Conservation (phyloP, 164 flowering plant genomes). For the Berberis vulgaris region DNA sequence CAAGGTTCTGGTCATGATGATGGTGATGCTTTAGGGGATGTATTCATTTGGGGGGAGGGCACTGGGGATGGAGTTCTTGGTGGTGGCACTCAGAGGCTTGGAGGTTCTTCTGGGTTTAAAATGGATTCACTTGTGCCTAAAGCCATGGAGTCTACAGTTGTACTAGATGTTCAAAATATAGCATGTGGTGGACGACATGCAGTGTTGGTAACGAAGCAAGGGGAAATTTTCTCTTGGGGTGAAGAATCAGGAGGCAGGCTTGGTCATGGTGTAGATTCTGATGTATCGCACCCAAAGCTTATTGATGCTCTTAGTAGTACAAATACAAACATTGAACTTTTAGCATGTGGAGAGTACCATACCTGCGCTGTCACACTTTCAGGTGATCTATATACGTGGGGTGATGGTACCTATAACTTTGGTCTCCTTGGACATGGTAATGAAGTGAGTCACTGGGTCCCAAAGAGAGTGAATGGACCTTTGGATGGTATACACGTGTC, state of each 20-base stretch:
- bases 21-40: conserved; percentile 96
- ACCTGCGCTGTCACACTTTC: conserved; percentile 97
- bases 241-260: conserved; percentile 97
- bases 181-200: conserved; percentile 97
- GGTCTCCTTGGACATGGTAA: conserved; percentile 95
- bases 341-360: conserved; percentile 95
- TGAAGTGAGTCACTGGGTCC: conserved; percentile 96
- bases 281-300: conserved; percentile 90
- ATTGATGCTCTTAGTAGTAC: conserved; percentile 58
- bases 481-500: conserved; percentile 95
- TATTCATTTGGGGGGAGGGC: conserved; percentile 97
- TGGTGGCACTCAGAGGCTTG: conserved; percentile 62
- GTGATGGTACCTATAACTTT: conserved; percentile 81
- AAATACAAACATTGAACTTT: conserved; percentile 72
- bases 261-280: conserved; percentile 97
- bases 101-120: conserved; percentile 47
- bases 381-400: conserved; percentile 98
- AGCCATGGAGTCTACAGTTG: conserved; percentile 89
- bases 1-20: conserved; percentile 99
- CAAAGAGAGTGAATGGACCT: conserved; percentile 89
- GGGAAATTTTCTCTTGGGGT: conserved; percentile 97
- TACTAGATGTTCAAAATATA: conserved; percentile 93
- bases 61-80: conserved; percentile 86
- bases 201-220: conserved; percentile 90
- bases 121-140: conserved; percentile 83